Conservation (phyloP, 257 asterid species). For the Plantago ovata region DNA sequence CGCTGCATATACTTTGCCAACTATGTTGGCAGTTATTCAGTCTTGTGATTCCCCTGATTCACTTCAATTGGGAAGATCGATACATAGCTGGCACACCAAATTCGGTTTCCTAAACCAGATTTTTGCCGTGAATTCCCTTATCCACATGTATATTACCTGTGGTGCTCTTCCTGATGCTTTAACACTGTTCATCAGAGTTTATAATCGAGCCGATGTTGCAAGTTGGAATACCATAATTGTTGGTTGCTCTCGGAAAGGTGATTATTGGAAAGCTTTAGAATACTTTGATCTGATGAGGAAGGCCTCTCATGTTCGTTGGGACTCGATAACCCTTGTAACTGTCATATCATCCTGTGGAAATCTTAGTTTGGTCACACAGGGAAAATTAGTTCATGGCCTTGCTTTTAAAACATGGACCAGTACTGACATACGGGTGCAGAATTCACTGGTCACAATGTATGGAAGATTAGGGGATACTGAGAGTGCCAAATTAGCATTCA, state of each 20-base stretch:
- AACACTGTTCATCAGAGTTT: conserved; percentile 33
- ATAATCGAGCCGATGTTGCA: conserved; percentile 29
- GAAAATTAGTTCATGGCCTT: conserved; percentile 45
- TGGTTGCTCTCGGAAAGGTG: conserved; percentile 52
- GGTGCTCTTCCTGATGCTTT: conserved; percentile 43
- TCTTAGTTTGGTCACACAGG: conserved; percentile 41
- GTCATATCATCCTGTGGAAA: conserved; percentile 53
- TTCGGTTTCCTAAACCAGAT: conserved; percentile 39
- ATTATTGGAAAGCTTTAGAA: conserved; percentile 43
- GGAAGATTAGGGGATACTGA: conserved; percentile 53
- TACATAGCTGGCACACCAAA: conserved; percentile 63
- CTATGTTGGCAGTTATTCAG: conserved; percentile 50
- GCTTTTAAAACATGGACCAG: conserved; percentile 42
- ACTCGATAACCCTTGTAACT: conserved; percentile 44
- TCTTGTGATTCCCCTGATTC: conserved; percentile 51
- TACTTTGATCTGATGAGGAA: conserved; percentile 54
- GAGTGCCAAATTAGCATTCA: conserved; percentile 52
- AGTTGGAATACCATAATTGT: conserved; percentile 66
- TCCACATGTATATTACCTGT: conserved; percentile 55
- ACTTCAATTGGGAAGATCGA: conserved; percentile 41
- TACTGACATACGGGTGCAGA: conserved; percentile 44
- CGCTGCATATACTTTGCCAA: conserved; percentile 42
- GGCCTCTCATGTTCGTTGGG: conserved; percentile 27
- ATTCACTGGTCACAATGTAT: conserved; percentile 62
- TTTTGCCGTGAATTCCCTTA: conserved; percentile 48